Evolutionary conservation across 164 flowering plant species (phyloP).

Genomic region (Saururus chinensis): DNA sequence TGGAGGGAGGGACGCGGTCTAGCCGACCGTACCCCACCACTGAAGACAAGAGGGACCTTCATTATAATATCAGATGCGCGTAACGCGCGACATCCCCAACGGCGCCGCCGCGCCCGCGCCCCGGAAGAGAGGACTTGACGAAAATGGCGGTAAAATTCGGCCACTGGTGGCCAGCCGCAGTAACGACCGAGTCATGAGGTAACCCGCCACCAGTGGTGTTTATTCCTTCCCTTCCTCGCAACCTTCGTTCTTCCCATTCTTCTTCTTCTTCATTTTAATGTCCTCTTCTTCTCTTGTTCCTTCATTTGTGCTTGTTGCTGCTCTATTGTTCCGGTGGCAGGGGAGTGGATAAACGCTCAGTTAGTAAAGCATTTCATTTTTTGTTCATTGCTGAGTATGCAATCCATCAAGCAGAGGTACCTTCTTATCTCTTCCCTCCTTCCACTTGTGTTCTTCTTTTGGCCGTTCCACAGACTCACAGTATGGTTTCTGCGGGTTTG

Average conservation of each 20-base stretch:
- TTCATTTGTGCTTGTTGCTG: not conserved
- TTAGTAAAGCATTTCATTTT: not conserved
- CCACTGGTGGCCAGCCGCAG: not conserved
- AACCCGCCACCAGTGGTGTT: not conserved
- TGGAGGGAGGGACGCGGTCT: too few relatives aligned
- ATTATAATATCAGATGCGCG: too few relatives aligned
- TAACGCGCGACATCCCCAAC: too few relatives aligned
- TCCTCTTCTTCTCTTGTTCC: too few relatives aligned
- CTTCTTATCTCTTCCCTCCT: not conserved
- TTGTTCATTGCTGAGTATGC: not conserved
- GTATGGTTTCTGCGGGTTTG: too few relatives aligned
- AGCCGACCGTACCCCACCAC: too few relatives aligned
- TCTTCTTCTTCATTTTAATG: not conserved
- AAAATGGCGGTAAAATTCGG: not conserved
- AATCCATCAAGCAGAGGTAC: not conserved
- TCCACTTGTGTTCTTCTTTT: too few relatives aligned
- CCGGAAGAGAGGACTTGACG: too few relatives aligned
- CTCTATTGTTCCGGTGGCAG: not conserved
- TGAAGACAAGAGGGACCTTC: too few relatives aligned
- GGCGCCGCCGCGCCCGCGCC: too few relatives aligned
- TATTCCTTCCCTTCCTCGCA: not conserved
- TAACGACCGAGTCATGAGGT: not conserved
- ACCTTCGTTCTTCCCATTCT: not conserved
- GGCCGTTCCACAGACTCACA: too few relatives aligned
- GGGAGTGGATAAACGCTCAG: not conserved